Evolutionary conservation across 495 filamentous ascomycete species (phyloP).

Genomic region (Aspergillus incahuasiensis): DNA sequence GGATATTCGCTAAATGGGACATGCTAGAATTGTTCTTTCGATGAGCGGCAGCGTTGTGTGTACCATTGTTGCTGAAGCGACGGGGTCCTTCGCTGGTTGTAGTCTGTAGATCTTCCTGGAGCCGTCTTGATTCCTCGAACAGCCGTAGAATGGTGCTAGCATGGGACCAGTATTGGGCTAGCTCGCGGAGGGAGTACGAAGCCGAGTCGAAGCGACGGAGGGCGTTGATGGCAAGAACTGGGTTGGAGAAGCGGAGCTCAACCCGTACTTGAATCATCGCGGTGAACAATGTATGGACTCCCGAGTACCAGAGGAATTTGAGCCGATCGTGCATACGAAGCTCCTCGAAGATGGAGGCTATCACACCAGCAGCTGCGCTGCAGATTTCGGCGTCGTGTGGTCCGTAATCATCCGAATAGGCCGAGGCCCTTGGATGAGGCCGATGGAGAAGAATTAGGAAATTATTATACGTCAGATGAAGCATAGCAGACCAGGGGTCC

Average conservation of each 20-base stretch:
- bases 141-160: conserved; percentile 43
- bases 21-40: background rate
- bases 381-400: conserved; percentile 45
- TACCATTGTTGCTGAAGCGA: conserved; percentile 23
- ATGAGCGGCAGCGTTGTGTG: background rate
- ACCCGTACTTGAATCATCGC: conserved; percentile 50
- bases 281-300: conserved; percentile 44
- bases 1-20: background rate
- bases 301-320: conserved; percentile 45
- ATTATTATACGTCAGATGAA: conserved; percentile 49
- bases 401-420: conserved; percentile 42
- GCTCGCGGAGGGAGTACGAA: conserved; percentile 40
- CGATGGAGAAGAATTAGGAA: conserved; percentile 49
- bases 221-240: conserved; percentile 45
- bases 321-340: conserved; percentile 47
- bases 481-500: conserved; percentile 47
- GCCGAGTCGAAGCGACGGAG: conserved; percentile 45
- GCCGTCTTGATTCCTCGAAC: conserved; percentile 44
- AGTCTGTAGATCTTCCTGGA: conserved; percentile 41
- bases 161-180: conserved; percentile 44
- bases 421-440: conserved; percentile 41
- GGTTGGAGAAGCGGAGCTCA: conserved; percentile 47
- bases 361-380: conserved; percentile 43
- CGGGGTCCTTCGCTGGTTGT: conserved; percentile 37
- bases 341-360: conserved; percentile 46